Evolutionary conservation across 257 asterid genomes (phyloP).

Genomic region (Solanum peruvianum): DNA sequence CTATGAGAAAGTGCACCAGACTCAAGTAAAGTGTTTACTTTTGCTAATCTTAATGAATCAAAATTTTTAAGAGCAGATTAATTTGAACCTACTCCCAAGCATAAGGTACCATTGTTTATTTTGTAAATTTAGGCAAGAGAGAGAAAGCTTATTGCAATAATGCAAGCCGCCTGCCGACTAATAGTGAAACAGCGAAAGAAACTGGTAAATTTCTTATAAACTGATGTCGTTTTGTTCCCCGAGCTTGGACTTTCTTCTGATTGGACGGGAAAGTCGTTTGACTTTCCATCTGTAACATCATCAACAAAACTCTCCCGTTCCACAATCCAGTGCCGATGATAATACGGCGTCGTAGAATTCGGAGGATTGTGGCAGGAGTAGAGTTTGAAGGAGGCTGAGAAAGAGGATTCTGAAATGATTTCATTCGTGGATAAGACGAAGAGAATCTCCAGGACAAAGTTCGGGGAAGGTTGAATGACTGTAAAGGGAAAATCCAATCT

Average conservation of each 20-base stretch:
- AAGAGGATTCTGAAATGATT: conserved; percentile 9
- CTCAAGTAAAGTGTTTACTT: not conserved
- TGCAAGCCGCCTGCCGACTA: conserved; percentile 35
- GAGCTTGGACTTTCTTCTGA: conserved; percentile 12
- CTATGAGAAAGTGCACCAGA: not conserved
- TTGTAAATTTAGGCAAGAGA: not conserved
- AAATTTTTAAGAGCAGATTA: not conserved
- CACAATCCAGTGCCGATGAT: conserved; percentile 8
- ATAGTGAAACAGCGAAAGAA: conserved; percentile 19
- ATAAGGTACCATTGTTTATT: not conserved
- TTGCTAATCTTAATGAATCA: not conserved
- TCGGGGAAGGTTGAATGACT: conserved; percentile 26
- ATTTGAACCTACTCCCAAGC: not conserved
- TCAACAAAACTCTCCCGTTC: not conserved
- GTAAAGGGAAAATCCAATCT: conserved; percentile 75
- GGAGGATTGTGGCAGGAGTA: conserved; percentile 1
- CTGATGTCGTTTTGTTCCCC: conserved; percentile 8
- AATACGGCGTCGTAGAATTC: conserved; percentile 30
- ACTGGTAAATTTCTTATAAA: conserved; percentile 8
- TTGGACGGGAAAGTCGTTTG: conserved; percentile 11
- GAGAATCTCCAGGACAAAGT: conserved; percentile 42
- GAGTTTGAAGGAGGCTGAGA: not conserved
- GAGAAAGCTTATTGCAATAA: conserved; percentile 27
- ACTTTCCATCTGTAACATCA: conserved; percentile 1
- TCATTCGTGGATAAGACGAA: conserved; percentile 32